These are phyloP conservation scores for Boletus rubropictus DNA, from an alignment of 768 basidiomycete genomes.

Conservation along the genomic window DNA sequence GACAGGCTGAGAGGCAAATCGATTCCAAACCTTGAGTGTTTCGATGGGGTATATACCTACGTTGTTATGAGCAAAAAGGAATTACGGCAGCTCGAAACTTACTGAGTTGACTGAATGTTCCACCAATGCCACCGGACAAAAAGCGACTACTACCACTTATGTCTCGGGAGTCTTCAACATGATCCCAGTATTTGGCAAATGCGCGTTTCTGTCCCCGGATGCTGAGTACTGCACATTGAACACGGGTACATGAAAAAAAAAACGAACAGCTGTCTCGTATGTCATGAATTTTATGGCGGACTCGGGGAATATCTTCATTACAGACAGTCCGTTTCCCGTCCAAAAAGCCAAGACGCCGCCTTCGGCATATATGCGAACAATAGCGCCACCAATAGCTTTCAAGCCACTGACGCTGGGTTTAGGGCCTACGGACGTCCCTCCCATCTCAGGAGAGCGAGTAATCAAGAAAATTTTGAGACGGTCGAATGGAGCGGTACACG, in stretches of 20 bases:
- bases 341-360: conserved; percentile 90
- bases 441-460: conserved; percentile 74
- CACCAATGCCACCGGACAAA: conserved; percentile 91
- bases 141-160: conserved; percentile 92
- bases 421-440: conserved; percentile 43
- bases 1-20: neutral
- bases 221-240: conserved; percentile 16
- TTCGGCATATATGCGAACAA: conserved; percentile 79
- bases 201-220: conserved; percentile 69
- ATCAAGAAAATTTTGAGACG: conserved; percentile 95
- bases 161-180: conserved; percentile 80
- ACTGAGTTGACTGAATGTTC: conserved; percentile 90
- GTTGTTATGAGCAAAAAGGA: conserved; percentile 14
- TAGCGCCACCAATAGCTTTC: conserved; percentile 64
- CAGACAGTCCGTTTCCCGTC: conserved; percentile 95
- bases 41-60: conserved; percentile 95
- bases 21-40: conserved; percentile 70
- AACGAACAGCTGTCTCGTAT: conserved; percentile 86
- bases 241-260: conserved; percentile 9
- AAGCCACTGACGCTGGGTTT: conserved; percentile 47
- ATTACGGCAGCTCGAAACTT: conserved; percentile 27
- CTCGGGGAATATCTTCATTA: conserved; percentile 94
- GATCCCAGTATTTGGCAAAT: conserved; percentile 88
- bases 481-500: conserved; percentile 97
- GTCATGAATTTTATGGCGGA: conserved; percentile 97